phyloP scores from a whole-genome alignment of 2,329 filamentous ascomycete species.

The Thelonectria olida region DNA sequence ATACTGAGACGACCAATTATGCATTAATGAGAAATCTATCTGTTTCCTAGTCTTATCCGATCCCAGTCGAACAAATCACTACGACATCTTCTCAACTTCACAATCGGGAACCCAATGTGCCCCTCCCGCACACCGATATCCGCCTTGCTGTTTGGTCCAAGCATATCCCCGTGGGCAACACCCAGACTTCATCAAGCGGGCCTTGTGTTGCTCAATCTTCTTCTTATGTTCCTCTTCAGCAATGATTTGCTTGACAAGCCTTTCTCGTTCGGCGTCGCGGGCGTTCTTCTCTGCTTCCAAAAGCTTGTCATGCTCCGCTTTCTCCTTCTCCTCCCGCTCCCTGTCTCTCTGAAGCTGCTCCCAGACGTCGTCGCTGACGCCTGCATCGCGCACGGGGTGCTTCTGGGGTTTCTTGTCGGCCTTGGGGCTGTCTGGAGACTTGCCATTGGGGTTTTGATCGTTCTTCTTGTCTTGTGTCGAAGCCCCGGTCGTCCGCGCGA shows the following conservation, averaged over 20 bases:
- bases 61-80: background rate
- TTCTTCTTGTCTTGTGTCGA: background rate
- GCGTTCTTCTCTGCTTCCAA: constrained; percentile 41
- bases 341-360: constrained; percentile 64
- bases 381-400: constrained; percentile 57
- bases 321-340: constrained; percentile 47
- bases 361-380: constrained; percentile 70
- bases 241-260: constrained; percentile 44
- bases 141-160: constrained; percentile 68
- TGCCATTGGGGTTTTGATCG: background rate
- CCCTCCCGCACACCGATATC: constrained; percentile 72
- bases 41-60: no score
- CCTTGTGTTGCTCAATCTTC: constrained; percentile 51
- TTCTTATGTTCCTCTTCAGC: constrained; percentile 34
- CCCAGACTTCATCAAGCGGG: constrained; percentile 62
- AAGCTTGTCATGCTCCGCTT: constrained; percentile 49
- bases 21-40: no score
- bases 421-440: constrained; percentile 16
- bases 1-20: no score
- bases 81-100: constrained; percentile 15
- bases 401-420: background rate
- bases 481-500: background rate
- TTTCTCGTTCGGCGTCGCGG: constrained; percentile 45
- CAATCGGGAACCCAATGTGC: constrained; percentile 55
- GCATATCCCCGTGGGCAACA: constrained; percentile 63